These are phyloP conservation scores for Fonsecaea nubica DNA, from an alignment of 2,329 filamentous ascomycete genomes.

Conservation along the genomic window DNA sequence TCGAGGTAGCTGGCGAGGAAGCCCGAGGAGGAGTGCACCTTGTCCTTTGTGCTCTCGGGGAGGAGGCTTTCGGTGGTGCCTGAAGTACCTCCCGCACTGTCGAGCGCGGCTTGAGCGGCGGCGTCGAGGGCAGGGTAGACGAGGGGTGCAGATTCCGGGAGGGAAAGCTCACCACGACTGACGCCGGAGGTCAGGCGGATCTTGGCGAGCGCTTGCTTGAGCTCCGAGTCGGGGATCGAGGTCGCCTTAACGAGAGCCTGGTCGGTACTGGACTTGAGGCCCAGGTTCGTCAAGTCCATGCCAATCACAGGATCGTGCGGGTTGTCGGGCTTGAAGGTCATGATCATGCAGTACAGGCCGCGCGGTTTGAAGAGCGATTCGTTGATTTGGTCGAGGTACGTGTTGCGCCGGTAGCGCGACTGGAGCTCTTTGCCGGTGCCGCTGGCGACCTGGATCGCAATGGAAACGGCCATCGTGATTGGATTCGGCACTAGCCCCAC, in stretches of 20 bases:
- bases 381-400: conserved; percentile 64
- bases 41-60: conserved; percentile 32
- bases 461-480: conserved; percentile 36
- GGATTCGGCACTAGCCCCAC: conserved; percentile 34
- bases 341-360: conserved; percentile 62
- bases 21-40: conserved; percentile 35
- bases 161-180: conserved; percentile 48
- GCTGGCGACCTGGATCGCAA: conserved; percentile 31
- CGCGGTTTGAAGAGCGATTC: conserved; percentile 63
- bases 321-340: conserved; percentile 59
- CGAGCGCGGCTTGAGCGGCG: conserved; percentile 10
- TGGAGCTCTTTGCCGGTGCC: conserved; percentile 32
- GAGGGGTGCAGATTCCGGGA: conserved; percentile 56
- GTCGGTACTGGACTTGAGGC: conserved; percentile 25
- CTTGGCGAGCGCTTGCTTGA: conserved; percentile 28
- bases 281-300: conserved; percentile 44
- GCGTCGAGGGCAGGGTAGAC: conserved; percentile 52
- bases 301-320: conserved; percentile 37
- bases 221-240: conserved; percentile 28
- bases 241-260: conserved; percentile 44
- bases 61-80: not conserved
- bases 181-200: conserved; percentile 34
- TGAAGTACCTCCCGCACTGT: conserved; percentile 8
- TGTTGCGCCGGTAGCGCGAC: conserved; percentile 52
- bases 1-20: conserved; percentile 60